Conservation (phyloP, 257 asterid species). For the Capsicum baccatum region DNA sequence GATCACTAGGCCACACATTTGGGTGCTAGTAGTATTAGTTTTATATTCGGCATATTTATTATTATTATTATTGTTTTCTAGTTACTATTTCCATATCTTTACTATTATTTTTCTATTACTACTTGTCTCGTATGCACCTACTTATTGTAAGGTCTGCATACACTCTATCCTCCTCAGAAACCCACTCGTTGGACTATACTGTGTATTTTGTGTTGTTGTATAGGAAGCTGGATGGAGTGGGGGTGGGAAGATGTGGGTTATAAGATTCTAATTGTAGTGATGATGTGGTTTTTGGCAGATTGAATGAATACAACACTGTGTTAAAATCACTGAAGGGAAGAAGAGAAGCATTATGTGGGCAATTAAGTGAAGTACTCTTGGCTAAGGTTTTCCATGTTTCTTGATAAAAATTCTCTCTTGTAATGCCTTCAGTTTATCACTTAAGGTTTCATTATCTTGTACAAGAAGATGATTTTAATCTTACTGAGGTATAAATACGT, state of each 20-base stretch:
- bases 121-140: too few species aligned
- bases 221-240: too few species aligned
- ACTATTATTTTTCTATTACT: too few species aligned
- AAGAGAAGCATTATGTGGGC: conserved; percentile 72
- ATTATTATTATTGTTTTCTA: too few species aligned
- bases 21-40: too few species aligned
- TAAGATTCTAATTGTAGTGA: conserved; percentile 16
- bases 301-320: conserved; percentile 64
- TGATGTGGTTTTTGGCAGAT: conserved; percentile 51
- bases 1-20: too few species aligned
- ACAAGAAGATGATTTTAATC: background rate
- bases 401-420: background rate
- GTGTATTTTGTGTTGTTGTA: too few species aligned
- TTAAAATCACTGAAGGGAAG: conserved; percentile 65
- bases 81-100: too few species aligned
- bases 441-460: conserved; percentile 7
- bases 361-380: conserved; percentile 81
- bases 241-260: background rate
- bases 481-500: background rate
- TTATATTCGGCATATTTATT: too few species aligned
- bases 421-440: conserved; percentile 17
- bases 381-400: conserved; percentile 59
- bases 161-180: too few species aligned
- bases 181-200: too few species aligned
- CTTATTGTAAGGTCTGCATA: too few species aligned